Percentiles rank a stretch among this genome's conserved stretches.
phyloP scores from a whole-genome alignment of 345 rosid genomes.

The Rhodomyrtus tomentosa region DNA sequence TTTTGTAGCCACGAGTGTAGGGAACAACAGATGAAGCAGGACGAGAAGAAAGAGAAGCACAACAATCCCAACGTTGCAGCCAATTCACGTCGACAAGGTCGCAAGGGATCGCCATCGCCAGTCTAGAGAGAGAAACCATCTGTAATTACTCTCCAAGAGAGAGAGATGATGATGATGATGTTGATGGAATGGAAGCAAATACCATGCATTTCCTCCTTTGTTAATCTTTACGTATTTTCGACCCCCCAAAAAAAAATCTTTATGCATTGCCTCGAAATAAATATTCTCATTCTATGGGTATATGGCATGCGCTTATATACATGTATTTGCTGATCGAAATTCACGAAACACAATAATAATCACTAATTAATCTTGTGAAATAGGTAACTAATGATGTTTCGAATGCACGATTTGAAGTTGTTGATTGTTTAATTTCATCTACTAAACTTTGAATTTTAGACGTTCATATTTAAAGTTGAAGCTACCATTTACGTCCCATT shows the following conservation, averaged over 20 bases:
- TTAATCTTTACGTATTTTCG: not conserved
- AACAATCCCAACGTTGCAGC: not conserved
- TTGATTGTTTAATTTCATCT: not conserved
- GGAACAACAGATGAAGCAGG: constrained; percentile 62
- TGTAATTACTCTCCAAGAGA: not conserved
- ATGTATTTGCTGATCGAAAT: not conserved
- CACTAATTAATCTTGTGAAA: not conserved
- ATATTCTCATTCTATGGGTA: not conserved
- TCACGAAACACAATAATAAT: not conserved
- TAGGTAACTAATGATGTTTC: not conserved
- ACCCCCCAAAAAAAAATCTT: too few species aligned
- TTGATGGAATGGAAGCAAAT: not conserved
- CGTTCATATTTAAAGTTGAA: not conserved
- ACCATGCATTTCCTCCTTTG: not conserved
- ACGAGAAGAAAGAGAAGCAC: constrained; percentile 34
- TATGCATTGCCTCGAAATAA: not conserved
- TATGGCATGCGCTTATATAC: not conserved
- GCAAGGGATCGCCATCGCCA: not conserved
- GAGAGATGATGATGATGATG: not conserved
- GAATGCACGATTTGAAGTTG: not conserved
- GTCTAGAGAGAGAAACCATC: not conserved
- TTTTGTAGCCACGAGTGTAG: constrained; percentile 85
- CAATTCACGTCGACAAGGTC: not conserved
- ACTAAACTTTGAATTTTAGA: not conserved
- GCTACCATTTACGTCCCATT: not conserved